Conservation (phyloP, 2,329 filamentous ascomycete genomes). For the Neonectria coccinea region DNA sequence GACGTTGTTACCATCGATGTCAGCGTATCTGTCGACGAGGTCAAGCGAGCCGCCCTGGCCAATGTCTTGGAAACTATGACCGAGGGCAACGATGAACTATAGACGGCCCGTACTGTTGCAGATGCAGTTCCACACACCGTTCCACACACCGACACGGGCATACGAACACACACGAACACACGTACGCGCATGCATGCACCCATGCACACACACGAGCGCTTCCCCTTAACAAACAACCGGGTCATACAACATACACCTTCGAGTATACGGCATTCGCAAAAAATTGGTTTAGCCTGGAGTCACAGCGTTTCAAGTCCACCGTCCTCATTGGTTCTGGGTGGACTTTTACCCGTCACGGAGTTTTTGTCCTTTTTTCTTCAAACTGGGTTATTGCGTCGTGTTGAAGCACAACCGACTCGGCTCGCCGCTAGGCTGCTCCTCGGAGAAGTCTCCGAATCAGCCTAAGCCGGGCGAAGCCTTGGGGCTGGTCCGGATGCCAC, state of each 20-base stretch:
- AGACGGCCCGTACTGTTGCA: slow-evolving; percentile 14
- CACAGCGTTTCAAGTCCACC: slow-evolving; percentile 39
- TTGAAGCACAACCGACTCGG: slow-evolving; percentile 21
- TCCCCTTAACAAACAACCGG: slow-evolving; percentile 11
- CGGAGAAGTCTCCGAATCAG: slow-evolving; percentile 38
- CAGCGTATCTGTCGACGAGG: slow-evolving; percentile 66
- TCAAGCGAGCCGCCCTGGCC: slow-evolving; percentile 70
- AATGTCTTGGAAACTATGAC: slow-evolving; percentile 67
- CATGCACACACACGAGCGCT: slow-evolving; percentile 9
- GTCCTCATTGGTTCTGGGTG: slow-evolving; percentile 23
- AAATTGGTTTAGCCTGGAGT: slow-evolving; percentile 42
- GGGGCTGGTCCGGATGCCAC: slow-evolving; percentile 31
- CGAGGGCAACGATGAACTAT: slow-evolving; percentile 38
- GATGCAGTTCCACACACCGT: slow-evolving; percentile 8
- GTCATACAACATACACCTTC: slow-evolving; percentile 14
- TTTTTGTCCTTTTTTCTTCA: slow-evolving; percentile 20
- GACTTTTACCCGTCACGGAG: slow-evolving; percentile 31
- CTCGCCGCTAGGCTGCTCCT: slow-evolving; percentile 17
- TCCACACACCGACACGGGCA: background rate
- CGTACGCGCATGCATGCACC: slow-evolving; percentile 10
- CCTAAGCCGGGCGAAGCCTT: slow-evolving; percentile 24
- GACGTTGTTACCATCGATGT: slow-evolving; percentile 81
- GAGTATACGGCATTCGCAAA: slow-evolving; percentile 27
- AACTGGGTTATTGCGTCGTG: slow-evolving; percentile 14
- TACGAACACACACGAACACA: background rate